Conservation (phyloP, 371 early-diverging fungal genomes). For the Funneliformis caledonium region DNA sequence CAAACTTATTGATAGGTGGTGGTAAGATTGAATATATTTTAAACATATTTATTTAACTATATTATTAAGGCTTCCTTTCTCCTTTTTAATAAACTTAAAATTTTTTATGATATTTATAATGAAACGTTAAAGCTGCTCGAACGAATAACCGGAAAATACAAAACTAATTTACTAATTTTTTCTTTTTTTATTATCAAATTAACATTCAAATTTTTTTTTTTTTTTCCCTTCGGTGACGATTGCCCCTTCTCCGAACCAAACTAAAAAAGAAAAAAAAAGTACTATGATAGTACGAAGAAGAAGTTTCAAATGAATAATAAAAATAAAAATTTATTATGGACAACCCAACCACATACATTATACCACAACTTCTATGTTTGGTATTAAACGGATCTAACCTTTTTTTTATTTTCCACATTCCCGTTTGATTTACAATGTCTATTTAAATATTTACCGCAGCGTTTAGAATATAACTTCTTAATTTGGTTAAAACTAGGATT, state of each 20-base stretch:
- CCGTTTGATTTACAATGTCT: too few relatives aligned
- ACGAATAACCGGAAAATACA: too few relatives aligned
- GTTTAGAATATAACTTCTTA: too few relatives aligned
- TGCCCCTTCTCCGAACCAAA: neutral
- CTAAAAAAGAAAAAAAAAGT: neutral
- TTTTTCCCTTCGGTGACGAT: neutral
- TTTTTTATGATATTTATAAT: neutral
- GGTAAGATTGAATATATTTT: neutral
- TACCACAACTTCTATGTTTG: neutral
- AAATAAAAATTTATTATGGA: too few relatives aligned
- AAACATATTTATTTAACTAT: neutral
- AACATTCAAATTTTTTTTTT: neutral
- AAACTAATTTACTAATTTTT: neutral
- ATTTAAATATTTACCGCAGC: too few relatives aligned
- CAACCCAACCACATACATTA: too few relatives aligned
- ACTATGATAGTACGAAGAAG: neutral
- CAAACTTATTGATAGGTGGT: neutral
- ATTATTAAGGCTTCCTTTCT: neutral
- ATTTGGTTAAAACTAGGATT: too few relatives aligned
- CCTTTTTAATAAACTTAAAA: neutral
- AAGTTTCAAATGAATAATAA: neutral
- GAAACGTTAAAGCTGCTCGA: neutral
- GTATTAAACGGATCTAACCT: neutral
- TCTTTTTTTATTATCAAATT: neutral
- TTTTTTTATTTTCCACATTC: neutral